These are phyloP conservation scores for Pythium phragmiticola DNA, from an alignment of 352 stramenopile species.

Conservation along the genomic window DNA sequence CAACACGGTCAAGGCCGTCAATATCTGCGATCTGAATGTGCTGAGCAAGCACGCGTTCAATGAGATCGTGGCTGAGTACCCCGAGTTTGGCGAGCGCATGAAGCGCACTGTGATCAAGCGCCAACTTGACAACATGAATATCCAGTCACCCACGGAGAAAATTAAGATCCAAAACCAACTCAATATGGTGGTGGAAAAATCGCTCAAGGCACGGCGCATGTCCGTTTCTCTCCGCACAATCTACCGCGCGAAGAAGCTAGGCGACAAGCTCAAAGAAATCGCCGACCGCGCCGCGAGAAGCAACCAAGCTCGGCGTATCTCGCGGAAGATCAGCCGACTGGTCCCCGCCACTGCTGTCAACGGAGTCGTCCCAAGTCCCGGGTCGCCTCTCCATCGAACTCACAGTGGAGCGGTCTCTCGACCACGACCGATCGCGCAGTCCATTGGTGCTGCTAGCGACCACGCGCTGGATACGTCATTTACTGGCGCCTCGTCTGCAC, in stretches of 20 bases:
- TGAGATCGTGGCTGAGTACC: slow-evolving; percentile 78
- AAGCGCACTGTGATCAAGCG: slow-evolving; percentile 81
- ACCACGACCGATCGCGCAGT: neutral
- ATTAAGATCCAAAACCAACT: slow-evolving; percentile 78
- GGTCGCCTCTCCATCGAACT: too few species aligned
- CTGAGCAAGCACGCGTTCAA: slow-evolving; percentile 79
- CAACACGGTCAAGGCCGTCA: slow-evolving; percentile 75
- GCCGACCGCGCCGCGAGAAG: slow-evolving; percentile 50
- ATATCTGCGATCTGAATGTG: slow-evolving; percentile 77
- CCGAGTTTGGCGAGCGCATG: slow-evolving; percentile 78
- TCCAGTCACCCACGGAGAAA: slow-evolving; percentile 67
- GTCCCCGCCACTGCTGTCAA: neutral
- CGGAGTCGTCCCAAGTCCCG: too few species aligned
- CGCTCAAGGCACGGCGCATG: slow-evolving; percentile 69
- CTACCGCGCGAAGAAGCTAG: slow-evolving; percentile 77
- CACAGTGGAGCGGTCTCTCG: neutral
- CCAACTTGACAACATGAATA: slow-evolving; percentile 85
- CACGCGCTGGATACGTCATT: neutral
- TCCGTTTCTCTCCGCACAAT: slow-evolving; percentile 71
- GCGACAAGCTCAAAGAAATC: slow-evolving; percentile 83
- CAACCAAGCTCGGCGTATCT: slow-evolving; percentile 29
- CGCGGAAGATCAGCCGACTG: slow-evolving; percentile 18
- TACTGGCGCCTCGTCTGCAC: neutral
- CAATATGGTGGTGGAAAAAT: slow-evolving; percentile 77
- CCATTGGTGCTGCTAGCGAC: neutral